phyloP scores from a whole-genome alignment of 768 basidiomycete species.

The Pulveroboletus sp. region DNA sequence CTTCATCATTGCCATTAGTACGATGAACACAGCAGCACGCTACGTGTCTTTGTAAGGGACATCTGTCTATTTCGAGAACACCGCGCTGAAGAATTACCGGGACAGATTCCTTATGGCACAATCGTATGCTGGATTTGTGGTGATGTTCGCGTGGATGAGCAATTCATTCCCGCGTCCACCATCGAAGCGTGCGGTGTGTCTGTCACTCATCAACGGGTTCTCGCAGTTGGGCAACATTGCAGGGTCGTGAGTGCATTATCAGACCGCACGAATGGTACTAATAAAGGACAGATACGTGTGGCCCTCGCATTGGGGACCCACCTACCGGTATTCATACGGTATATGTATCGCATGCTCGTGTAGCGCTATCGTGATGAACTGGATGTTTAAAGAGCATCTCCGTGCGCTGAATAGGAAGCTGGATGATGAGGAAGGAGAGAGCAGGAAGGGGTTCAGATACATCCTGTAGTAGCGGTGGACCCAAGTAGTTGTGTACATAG shows the following conservation, averaged over 20 bases:
- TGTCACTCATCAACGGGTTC: slow-evolving; percentile 78
- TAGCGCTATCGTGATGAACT: slow-evolving; percentile 46
- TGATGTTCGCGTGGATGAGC: slow-evolving; percentile 51
- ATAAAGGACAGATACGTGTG: slow-evolving; percentile 49
- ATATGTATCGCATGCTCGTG: slow-evolving; percentile 64
- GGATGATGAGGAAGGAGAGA: slow-evolving; percentile 32
- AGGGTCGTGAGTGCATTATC: slow-evolving; percentile 57
- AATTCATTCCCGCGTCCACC: slow-evolving; percentile 70
- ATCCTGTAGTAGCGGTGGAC: slow-evolving; percentile 35
- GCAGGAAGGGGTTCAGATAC: slow-evolving; percentile 43
- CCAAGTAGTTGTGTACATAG: not conserved
- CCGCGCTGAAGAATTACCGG: slow-evolving; percentile 3
- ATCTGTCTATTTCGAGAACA: slow-evolving; percentile 3
- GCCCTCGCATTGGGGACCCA: slow-evolving; percentile 65
- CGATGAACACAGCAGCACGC: slow-evolving; percentile 57
- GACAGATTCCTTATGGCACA: slow-evolving; percentile 72
- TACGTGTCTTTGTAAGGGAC: slow-evolving; percentile 57
- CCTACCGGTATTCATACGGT: slow-evolving; percentile 65
- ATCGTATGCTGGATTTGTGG: slow-evolving; percentile 67
- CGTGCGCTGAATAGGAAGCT: slow-evolving; percentile 36
- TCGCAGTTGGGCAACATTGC: slow-evolving; percentile 81
- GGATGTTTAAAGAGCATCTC: slow-evolving; percentile 43
- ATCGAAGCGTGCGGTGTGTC: slow-evolving; percentile 77
- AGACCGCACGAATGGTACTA: not conserved
- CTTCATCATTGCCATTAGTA: slow-evolving; percentile 61